Conservation (phyloP, 2,329 filamentous ascomycete genomes). For the Curvularia lunata region DNA sequence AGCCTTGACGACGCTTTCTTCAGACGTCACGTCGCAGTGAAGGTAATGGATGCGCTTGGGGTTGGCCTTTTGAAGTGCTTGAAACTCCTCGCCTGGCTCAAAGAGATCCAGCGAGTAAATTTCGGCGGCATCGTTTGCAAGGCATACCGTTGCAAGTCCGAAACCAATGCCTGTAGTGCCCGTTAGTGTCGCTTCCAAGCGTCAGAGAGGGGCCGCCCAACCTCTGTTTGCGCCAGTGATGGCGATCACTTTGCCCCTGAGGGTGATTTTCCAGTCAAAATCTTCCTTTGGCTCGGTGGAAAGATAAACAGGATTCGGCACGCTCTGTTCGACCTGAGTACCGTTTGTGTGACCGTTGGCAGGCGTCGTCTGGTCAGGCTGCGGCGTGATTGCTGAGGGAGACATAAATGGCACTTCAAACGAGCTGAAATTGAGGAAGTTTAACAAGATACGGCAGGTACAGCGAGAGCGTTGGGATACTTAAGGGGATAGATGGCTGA, state of each 20-base stretch:
- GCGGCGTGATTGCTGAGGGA: conserved; percentile 35
- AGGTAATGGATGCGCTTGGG: conserved; percentile 54
- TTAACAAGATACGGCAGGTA: conserved; percentile 21
- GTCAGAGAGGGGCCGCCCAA: conserved; percentile 28
- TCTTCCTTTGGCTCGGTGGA: conserved; percentile 54
- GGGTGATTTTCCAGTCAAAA: conserved; percentile 55
- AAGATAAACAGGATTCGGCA: conserved; percentile 45
- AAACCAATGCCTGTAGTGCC: conserved; percentile 41
- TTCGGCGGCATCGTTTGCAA: conserved; percentile 55
- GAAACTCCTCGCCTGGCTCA: conserved; percentile 56
- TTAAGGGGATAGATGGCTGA: conserved; percentile 6
- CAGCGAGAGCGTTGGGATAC: conserved; percentile 11
- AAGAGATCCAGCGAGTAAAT: conserved; percentile 59
- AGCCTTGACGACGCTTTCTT: conserved; percentile 54
- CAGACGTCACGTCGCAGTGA: conserved; percentile 58
- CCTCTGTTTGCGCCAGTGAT: conserved; percentile 31
- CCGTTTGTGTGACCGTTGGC: conserved; percentile 22
- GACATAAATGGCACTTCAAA: conserved; percentile 30
- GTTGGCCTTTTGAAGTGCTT: conserved; percentile 50
- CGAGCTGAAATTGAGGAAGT: conserved; percentile 8
- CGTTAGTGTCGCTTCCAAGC: conserved; percentile 34
- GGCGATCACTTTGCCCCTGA: conserved; percentile 51
- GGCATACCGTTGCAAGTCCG: conserved; percentile 56
- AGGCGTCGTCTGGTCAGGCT: conserved; percentile 24
- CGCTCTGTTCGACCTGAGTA: conserved; percentile 32